A percentile compares a stretch with the other conserved stretches of the same genome.
phyloP scores from a whole-genome alignment of 768 basidiomycete genomes.

The Boletus vermiculosoides region DNA sequence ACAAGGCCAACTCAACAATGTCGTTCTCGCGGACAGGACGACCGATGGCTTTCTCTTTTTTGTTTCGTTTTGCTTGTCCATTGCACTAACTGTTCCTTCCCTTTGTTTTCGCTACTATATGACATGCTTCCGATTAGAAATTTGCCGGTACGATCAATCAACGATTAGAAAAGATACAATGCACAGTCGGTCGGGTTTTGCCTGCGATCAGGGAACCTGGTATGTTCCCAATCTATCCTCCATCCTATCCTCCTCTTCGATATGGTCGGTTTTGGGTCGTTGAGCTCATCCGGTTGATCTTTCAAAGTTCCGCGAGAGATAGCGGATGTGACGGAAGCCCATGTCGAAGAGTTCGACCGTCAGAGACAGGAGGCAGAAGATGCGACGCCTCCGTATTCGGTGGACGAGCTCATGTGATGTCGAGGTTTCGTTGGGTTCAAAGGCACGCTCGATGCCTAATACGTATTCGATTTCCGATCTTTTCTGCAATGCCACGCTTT shows the following conservation, averaged over 20 bases:
- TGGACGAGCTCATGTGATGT: conserved; percentile 17
- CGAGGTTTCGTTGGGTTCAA: background rate
- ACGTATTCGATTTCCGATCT: no score
- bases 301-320: conserved; percentile 12
- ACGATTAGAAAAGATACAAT: conserved; percentile 15
- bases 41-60: background rate
- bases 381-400: conserved; percentile 3
- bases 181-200: conserved; percentile 8
- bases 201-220: conserved; percentile 14
- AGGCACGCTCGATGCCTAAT: background rate
- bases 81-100: background rate
- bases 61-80: background rate
- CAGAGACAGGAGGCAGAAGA: background rate
- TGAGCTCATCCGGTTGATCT: background rate
- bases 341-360: conserved; percentile 12
- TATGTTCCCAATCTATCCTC: background rate
- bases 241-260: background rate
- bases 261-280: background rate
- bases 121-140: conserved; percentile 1
- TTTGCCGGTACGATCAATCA: conserved; percentile 11
- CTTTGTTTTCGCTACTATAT: background rate
- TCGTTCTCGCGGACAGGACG: background rate
- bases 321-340: conserved; percentile 10
- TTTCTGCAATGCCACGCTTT: background rate
- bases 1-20: background rate